Evolutionary conservation across 164 flowering plant species (phyloP).

Genomic region (Nelumbo lutea): DNA sequence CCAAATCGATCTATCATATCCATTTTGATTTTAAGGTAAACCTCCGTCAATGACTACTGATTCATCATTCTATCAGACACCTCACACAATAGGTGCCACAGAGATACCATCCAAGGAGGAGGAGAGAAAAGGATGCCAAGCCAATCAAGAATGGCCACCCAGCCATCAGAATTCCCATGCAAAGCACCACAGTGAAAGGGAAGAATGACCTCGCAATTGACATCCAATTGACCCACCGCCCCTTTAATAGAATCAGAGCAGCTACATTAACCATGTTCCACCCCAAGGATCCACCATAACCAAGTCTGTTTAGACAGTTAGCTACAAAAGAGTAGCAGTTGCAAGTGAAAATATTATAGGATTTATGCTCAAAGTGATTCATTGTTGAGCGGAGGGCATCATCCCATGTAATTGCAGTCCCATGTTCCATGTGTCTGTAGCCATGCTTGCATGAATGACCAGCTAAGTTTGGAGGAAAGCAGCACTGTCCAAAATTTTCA

Average conservation of each 20-base stretch:
- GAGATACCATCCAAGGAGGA: constrained; percentile 69
- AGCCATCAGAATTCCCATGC: constrained; percentile 55
- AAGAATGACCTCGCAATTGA: constrained; percentile 64
- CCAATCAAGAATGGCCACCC: constrained; percentile 85
- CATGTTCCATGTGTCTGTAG: constrained; percentile 61
- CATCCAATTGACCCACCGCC: constrained; percentile 60
- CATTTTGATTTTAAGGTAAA: too few relatives aligned
- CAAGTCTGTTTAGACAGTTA: constrained; percentile 68
- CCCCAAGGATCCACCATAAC: constrained; percentile 57
- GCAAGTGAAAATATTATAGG: constrained; percentile 87
- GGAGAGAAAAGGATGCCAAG: constrained; percentile 51
- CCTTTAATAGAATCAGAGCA: constrained; percentile 52
- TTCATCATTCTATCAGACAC: constrained; percentile 50
- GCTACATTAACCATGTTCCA: constrained; percentile 89
- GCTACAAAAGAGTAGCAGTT: constrained; percentile 87
- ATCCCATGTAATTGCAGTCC: constrained; percentile 80
- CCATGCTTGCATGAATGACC: constrained; percentile 71
- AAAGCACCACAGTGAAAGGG: constrained; percentile 53
- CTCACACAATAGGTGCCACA: constrained; percentile 53
- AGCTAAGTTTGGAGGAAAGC: constrained; percentile 69
- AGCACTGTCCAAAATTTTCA: constrained; percentile 47
- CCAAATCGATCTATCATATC: too few relatives aligned
- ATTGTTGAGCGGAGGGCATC: constrained; percentile 55
- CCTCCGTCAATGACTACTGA: background rate
- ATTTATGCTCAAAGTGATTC: constrained; percentile 61